These are phyloP conservation scores for Mycena indigotica DNA, from an alignment of 768 basidiomycete species.

Conservation along the genomic window DNA sequence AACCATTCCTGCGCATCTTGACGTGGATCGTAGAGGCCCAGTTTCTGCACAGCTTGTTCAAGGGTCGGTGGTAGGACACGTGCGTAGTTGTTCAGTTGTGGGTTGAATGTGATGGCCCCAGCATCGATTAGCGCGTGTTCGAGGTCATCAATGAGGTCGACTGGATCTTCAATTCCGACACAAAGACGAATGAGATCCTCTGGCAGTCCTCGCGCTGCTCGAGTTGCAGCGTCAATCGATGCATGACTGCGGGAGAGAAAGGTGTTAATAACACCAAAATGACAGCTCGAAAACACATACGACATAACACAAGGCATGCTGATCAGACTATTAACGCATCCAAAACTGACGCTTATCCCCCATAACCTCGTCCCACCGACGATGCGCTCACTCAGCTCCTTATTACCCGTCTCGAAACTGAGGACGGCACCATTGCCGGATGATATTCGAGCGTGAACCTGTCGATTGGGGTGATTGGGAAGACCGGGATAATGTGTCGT, in stretches of 20 bases:
- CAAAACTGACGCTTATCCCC: conserved; percentile 98
- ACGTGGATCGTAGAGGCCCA: conserved; percentile 44
- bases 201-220: conserved; percentile 95
- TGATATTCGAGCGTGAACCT: conserved; percentile 89
- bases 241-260: conserved; percentile 67
- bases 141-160: conserved; percentile 92
- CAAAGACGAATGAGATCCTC: conserved; percentile 98
- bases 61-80: conserved; percentile 39
- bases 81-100: conserved; percentile 54
- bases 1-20: conserved; percentile 66
- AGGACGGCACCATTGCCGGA: conserved; percentile 92
- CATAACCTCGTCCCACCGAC: conserved; percentile 92
- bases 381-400: conserved; percentile 85
- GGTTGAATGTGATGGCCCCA: conserved; percentile 74
- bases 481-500: conserved; percentile 92
- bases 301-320: conserved; percentile 99
- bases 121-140: conserved; percentile 91
- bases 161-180: conserved; percentile 95
- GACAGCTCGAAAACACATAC: conserved; percentile 55
- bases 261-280: not conserved
- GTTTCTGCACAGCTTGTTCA: conserved; percentile 63
- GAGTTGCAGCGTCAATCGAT: conserved; percentile 93
- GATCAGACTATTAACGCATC: conserved; percentile 96
- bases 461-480: conserved; percentile 74
- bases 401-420: conserved; percentile 92